Evolutionary conservation across 176 grass and related monocot genomes (phyloP).

Genomic region (Metroxylon sagu): DNA sequence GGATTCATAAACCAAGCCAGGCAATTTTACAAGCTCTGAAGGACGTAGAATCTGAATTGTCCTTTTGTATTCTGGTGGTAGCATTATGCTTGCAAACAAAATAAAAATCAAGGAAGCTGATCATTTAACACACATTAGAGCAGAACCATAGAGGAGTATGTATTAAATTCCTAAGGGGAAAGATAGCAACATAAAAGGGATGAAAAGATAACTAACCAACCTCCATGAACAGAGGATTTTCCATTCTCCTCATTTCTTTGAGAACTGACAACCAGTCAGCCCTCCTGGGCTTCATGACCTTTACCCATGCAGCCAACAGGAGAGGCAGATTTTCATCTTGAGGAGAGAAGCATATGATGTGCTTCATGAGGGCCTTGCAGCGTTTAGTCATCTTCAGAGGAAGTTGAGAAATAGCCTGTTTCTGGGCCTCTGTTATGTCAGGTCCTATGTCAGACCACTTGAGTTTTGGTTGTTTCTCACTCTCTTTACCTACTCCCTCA

Average conservation of each 20-base stretch:
- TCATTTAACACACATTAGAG: no score
- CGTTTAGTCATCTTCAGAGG: conserved; percentile 66
- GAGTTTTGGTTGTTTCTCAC: conserved; percentile 23
- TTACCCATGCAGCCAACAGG: conserved; percentile 61
- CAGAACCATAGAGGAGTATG: no score
- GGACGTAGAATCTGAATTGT: no score
- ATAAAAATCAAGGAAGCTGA: no score
- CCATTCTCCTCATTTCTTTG: conserved; percentile 57
- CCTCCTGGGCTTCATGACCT: conserved; percentile 62
- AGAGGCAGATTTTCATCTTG: conserved; percentile 32
- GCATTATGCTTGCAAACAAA: no score
- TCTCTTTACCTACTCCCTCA: conserved; percentile 4
- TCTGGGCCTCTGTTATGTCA: conserved; percentile 23
- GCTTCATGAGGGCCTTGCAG: conserved; percentile 71
- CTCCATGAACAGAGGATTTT: conserved; percentile 44
- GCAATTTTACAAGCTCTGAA: no score
- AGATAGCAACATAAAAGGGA: no score
- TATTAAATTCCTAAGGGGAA: no score
- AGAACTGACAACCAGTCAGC: conserved; percentile 71
- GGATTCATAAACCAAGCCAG: no score
- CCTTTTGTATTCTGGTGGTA: no score
- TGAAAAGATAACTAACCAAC: conserved; percentile 23
- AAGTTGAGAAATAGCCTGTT: conserved; percentile 36
- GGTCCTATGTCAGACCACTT: conserved; percentile 41
- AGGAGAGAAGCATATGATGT: conserved; percentile 39